These are phyloP conservation scores for Adansonia madagascariensis DNA, from an alignment of 441 rosid species.

Conservation along the genomic window DNA sequence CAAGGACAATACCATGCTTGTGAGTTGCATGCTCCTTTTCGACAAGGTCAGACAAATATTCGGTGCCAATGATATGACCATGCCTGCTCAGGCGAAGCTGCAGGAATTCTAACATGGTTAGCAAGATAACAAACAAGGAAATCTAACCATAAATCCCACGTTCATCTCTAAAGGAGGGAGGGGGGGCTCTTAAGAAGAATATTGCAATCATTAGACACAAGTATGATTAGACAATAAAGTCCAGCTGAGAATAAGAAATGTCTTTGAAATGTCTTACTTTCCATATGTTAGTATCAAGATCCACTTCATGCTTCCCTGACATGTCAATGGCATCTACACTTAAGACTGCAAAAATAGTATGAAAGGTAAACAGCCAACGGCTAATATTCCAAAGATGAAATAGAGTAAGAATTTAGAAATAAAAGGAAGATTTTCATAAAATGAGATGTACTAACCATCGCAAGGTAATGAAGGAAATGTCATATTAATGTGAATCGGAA, in stretches of 20 bases:
- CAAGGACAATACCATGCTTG: slow-evolving; percentile 62
- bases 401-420: not conserved
- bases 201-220: not conserved
- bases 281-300: slow-evolving; percentile 97
- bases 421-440: slow-evolving; percentile 18
- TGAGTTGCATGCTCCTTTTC: slow-evolving; percentile 80
- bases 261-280: slow-evolving; percentile 53
- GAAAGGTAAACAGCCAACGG: slow-evolving; percentile 13
- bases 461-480: slow-evolving; percentile 97
- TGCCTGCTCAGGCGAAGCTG: slow-evolving; percentile 91
- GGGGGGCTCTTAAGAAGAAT: not conserved
- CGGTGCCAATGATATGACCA: slow-evolving; percentile 95
- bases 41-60: slow-evolving; percentile 90
- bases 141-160: not conserved
- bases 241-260: slow-evolving; percentile 18
- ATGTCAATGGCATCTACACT: slow-evolving; percentile 98
- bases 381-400: slow-evolving; percentile 10
- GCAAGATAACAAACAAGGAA: slow-evolving; percentile 21
- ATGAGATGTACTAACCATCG: slow-evolving; percentile 64
- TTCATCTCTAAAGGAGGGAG: not conserved
- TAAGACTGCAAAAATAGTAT: slow-evolving; percentile 56
- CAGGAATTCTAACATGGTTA: slow-evolving; percentile 43
- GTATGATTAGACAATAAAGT: not conserved
- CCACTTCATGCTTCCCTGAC: slow-evolving; percentile 99
- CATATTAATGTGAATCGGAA: slow-evolving; percentile 95